Percentiles rank a stretch among this genome's conserved stretches.
These are phyloP conservation scores for Prunus salicina DNA, from an alignment of 306 rosid species.

Conservation along the genomic window DNA sequence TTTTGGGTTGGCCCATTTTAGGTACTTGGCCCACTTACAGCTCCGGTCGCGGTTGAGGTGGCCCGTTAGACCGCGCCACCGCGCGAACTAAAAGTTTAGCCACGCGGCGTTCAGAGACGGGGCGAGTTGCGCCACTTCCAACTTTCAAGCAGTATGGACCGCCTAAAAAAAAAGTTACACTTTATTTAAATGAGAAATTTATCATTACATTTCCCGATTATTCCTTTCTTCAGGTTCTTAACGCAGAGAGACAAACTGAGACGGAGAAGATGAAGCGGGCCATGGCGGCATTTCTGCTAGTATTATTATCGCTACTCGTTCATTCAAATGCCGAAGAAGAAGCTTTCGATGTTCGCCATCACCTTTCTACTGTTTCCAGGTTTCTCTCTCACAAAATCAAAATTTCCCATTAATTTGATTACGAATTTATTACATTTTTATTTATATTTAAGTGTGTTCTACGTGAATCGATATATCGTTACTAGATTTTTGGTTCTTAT, in stretches of 20 bases:
- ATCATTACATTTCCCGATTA: background rate
- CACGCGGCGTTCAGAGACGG: background rate
- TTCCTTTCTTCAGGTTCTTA: background rate
- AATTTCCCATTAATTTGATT: background rate
- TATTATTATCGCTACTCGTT: conserved; percentile 19
- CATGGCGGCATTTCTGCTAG: conserved; percentile 18
- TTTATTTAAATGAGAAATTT: background rate
- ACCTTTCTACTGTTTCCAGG: conserved; percentile 84
- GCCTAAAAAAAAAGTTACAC: background rate
- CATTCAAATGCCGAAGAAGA: conserved; percentile 43
- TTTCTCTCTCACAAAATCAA: conserved; percentile 16
- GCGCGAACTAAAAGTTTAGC: background rate
- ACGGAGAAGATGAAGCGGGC: background rate
- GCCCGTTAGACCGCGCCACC: background rate
- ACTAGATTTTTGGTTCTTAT: background rate
- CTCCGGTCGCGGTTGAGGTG: background rate
- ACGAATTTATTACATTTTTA: background rate
- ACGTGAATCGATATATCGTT: background rate
- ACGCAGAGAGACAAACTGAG: background rate
- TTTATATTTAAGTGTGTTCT: background rate
- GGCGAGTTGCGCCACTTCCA: background rate
- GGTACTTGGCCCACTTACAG: too few relatives aligned
- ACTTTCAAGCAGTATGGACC: background rate
- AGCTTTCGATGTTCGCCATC: conserved; percentile 63
- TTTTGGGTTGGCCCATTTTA: too few relatives aligned